Evolutionary conservation across 305 asterid species (phyloP).

Genomic region (Fraxinus baroniana): DNA sequence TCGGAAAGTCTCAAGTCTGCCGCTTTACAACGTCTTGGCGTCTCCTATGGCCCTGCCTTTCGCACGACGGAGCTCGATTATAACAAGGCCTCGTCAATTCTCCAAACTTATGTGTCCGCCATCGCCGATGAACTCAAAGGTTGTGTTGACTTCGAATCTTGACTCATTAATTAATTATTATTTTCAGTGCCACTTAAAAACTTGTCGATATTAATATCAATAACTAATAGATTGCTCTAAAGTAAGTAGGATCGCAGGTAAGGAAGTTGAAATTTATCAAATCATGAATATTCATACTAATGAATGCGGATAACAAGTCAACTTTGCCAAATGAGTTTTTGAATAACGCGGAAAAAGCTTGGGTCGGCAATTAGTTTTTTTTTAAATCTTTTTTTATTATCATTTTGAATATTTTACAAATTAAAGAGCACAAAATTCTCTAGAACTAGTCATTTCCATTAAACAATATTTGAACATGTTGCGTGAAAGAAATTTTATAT

Average conservation of each 20-base stretch:
- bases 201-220: neutral
- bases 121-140: conserved; percentile 51
- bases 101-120: conserved; percentile 39
- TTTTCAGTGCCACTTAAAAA: neutral
- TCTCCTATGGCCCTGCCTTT: conserved; percentile 35
- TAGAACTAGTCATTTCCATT: neutral
- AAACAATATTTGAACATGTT: neutral
- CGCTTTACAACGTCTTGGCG: conserved; percentile 39
- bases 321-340: neutral
- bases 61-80: conserved; percentile 31
- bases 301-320: neutral
- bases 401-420: neutral
- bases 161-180: neutral
- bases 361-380: neutral
- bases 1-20: conserved; percentile 42
- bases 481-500: neutral
- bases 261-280: neutral
- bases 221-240: neutral
- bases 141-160: conserved; percentile 33
- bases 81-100: conserved; percentile 37
- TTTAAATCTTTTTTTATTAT: neutral
- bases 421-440: neutral
- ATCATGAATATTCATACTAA: neutral
- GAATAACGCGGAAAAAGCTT: neutral
- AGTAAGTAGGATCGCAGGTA: neutral